These are phyloP conservation scores for Yamadazyma paraphyllophila DNA, from an alignment of 805 yeast species.

Conservation along the genomic window DNA sequence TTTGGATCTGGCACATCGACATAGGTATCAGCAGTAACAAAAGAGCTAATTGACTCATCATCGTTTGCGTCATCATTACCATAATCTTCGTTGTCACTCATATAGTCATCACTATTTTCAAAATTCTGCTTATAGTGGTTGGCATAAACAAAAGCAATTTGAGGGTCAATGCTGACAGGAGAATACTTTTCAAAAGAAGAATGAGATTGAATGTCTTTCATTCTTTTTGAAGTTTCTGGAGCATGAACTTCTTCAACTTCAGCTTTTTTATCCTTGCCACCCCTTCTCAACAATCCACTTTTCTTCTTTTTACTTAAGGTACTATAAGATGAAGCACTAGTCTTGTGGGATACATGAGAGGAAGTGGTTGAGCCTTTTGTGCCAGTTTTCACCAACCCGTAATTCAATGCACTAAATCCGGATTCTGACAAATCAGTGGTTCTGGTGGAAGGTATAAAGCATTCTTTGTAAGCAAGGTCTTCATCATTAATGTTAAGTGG, in stretches of 20 bases:
- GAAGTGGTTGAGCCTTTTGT: slow-evolving; percentile 25
- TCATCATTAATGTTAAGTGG: slow-evolving; percentile 26
- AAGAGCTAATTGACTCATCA: slow-evolving; percentile 28
- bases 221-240: slow-evolving; percentile 25
- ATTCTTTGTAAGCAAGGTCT: slow-evolving; percentile 28
- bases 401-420: slow-evolving; percentile 13
- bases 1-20: slow-evolving; percentile 17
- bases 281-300: slow-evolving; percentile 15
- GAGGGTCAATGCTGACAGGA: slow-evolving; percentile 21
- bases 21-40: slow-evolving; percentile 30
- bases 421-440: slow-evolving; percentile 15
- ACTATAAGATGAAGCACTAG: slow-evolving; percentile 20
- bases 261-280: slow-evolving; percentile 5
- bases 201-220: slow-evolving; percentile 25
- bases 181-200: slow-evolving; percentile 25
- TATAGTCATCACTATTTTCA: slow-evolving; percentile 20
- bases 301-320: slow-evolving; percentile 27
- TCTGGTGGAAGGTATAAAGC: slow-evolving; percentile 30
- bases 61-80: slow-evolving; percentile 22
- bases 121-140: slow-evolving; percentile 20
- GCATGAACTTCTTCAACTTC: slow-evolving; percentile 8
- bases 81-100: slow-evolving; percentile 18
- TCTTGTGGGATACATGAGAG: slow-evolving; percentile 24
- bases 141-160: slow-evolving; percentile 20
- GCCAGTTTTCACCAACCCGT: slow-evolving; percentile 21